These are phyloP conservation scores for Pestalotiopsis sp. DNA, from an alignment of 2,329 filamentous ascomycete genomes.

Conservation along the genomic window DNA sequence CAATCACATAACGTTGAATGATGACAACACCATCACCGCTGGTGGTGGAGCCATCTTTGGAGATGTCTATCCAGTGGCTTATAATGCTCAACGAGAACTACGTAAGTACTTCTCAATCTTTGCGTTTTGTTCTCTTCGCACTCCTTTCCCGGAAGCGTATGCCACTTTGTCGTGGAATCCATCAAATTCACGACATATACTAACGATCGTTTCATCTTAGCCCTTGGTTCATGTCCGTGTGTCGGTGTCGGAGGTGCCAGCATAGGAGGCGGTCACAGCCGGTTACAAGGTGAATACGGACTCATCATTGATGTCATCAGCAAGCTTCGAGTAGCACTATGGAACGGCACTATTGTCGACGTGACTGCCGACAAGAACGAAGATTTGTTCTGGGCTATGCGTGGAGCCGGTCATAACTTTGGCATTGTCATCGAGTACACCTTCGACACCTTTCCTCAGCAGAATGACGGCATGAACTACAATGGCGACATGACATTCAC, in stretches of 20 bases:
- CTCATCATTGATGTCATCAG: not conserved
- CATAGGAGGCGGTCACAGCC: constrained; percentile 5
- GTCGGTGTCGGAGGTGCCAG: constrained; percentile 6
- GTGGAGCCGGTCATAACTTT: constrained; percentile 25
- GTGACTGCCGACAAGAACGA: not conserved
- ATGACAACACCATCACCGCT: constrained; percentile 20
- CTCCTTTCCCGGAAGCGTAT: too few species aligned
- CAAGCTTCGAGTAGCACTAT: not conserved
- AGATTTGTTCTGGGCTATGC: constrained; percentile 24
- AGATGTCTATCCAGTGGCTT: constrained; percentile 28
- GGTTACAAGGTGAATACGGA: constrained; percentile 1
- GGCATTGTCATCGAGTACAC: constrained; percentile 21
- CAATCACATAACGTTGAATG: constrained; percentile 15
- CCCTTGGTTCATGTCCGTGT: constrained; percentile 4
- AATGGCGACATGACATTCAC: constrained; percentile 8
- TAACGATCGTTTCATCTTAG: not conserved
- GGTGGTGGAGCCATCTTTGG: constrained; percentile 33
- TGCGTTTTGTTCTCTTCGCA: not conserved
- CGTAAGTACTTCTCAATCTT: not conserved
- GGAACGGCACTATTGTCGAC: constrained; percentile 9
- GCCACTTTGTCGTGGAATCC: too few species aligned
- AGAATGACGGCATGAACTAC: constrained; percentile 1
- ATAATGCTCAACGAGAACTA: constrained; percentile 4
- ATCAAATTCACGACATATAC: not conserved
- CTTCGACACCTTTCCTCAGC: not conserved